phyloP scores from a whole-genome alignment of 2,329 filamentous ascomycete genomes.

The Colletotrichum nymphaeae region DNA sequence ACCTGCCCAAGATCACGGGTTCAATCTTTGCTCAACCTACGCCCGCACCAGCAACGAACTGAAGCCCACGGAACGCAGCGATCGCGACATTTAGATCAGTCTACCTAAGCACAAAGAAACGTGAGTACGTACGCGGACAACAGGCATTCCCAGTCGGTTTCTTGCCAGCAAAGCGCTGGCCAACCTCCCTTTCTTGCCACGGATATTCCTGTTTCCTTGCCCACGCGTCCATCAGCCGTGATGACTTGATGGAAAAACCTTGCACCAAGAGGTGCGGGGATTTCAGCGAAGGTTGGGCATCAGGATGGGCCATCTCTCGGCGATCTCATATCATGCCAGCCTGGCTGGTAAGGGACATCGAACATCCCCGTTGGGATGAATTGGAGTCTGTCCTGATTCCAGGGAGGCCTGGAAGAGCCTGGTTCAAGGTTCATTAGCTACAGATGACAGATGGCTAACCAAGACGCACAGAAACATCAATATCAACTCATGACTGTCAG shows the following conservation, averaged over 20 bases:
- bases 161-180: background rate
- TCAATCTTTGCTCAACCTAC: background rate
- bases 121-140: slow-evolving; percentile 9
- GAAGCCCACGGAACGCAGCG: slow-evolving; percentile 8
- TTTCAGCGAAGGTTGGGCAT: slow-evolving; percentile 16
- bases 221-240: slow-evolving; percentile 2
- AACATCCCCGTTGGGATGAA: slow-evolving; percentile 33
- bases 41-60: slow-evolving; percentile 12
- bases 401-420: slow-evolving; percentile 18
- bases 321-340: slow-evolving; percentile 19
- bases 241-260: slow-evolving; percentile 22
- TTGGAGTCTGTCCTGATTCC: slow-evolving; percentile 4
- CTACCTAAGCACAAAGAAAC: background rate
- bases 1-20: slow-evolving; percentile 29
- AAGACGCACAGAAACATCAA: slow-evolving; percentile 30
- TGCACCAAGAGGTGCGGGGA: slow-evolving; percentile 27
- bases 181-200: background rate
- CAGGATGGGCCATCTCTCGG: slow-evolving; percentile 6
- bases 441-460: slow-evolving; percentile 38
- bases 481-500: slow-evolving; percentile 38
- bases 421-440: slow-evolving; percentile 36
- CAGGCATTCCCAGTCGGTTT: slow-evolving; percentile 6
- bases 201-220: background rate
- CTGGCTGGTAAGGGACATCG: slow-evolving; percentile 22
- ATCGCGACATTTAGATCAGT: slow-evolving; percentile 2